A percentile compares a stretch with the other conserved stretches of the same genome.
These are phyloP conservation scores for Entophlyctis luteolus DNA, from an alignment of 192 early-diverging fungal genomes.

Conservation along the genomic window DNA sequence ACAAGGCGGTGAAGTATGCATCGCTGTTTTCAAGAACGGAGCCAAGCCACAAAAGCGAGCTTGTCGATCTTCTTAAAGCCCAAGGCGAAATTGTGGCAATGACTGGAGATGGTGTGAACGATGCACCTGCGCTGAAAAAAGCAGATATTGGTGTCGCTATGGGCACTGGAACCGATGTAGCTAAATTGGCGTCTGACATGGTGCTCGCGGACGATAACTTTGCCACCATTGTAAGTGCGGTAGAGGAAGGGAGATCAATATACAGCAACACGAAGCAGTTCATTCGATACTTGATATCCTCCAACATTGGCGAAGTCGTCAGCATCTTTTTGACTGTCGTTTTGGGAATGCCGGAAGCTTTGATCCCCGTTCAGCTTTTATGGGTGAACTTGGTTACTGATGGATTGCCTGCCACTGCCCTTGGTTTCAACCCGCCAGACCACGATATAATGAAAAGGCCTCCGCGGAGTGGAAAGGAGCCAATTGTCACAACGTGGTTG, in stretches of 20 bases:
- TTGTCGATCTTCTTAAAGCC: constrained; percentile 86
- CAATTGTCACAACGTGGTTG: constrained; percentile 90
- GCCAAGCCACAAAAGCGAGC: constrained; percentile 89
- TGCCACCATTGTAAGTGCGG: constrained; percentile 93
- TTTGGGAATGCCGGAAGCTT: constrained; percentile 92
- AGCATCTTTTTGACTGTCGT: constrained; percentile 95
- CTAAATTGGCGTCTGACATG: constrained; percentile 97
- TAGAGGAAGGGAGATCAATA: constrained; percentile 95
- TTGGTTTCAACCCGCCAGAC: constrained; percentile 97
- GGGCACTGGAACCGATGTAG: constrained; percentile 97
- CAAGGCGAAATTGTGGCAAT: constrained; percentile 84
- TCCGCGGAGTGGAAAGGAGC: constrained; percentile 80
- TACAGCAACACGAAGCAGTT: constrained; percentile 99
- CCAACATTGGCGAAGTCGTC: constrained; percentile 99
- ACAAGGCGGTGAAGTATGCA: constrained; percentile 66
- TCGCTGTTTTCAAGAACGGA: constrained; percentile 91
- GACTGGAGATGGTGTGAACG: constrained; percentile 99
- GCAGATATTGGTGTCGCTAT: constrained; percentile 99
- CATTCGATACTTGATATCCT: constrained; percentile 95
- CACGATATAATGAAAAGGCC: constrained; percentile 91
- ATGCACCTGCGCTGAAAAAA: constrained; percentile 94
- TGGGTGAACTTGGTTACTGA: constrained; percentile 99
- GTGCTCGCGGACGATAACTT: constrained; percentile 99
- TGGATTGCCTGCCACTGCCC: constrained; percentile 93
- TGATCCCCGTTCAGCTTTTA: constrained; percentile 95